Evolutionary conservation across 225 moss, liverwort and hornwort genomes (phyloP).

Genomic region (Polytrichum formosum): DNA sequence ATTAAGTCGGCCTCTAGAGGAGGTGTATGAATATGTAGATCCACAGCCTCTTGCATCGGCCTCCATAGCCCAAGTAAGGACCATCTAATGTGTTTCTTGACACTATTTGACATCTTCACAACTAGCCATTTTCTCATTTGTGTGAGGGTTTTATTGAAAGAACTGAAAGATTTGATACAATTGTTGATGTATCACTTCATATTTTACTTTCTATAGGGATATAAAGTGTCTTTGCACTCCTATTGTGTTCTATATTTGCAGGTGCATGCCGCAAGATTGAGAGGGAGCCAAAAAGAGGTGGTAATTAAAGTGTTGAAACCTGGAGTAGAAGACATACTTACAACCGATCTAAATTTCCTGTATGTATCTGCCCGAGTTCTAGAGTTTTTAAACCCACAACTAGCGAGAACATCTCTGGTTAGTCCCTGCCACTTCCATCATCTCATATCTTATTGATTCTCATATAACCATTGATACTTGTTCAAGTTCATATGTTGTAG

Average conservation of each 20-base stretch:
- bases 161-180: too few relatives aligned
- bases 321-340: conserved; percentile 83
- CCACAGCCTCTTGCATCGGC: conserved; percentile 91
- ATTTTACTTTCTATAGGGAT: too few relatives aligned
- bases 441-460: background rate
- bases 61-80: conserved; percentile 82
- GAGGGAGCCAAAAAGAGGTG: conserved; percentile 82
- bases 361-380: conserved; percentile 88
- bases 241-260: conserved; percentile 21
- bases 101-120: background rate
- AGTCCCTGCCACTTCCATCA: conserved; percentile 9
- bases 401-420: conserved; percentile 87
- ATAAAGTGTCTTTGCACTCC: background rate
- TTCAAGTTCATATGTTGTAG: too few relatives aligned
- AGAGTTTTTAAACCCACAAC: conserved; percentile 90
- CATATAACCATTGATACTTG: too few relatives aligned
- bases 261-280: conserved; percentile 96
- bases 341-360: conserved; percentile 85
- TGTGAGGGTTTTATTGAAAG: too few relatives aligned
- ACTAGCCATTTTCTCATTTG: background rate
- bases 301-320: conserved; percentile 98
- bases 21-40: conserved; percentile 87
- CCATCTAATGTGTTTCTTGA: background rate
- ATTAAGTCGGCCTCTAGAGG: conserved; percentile 80
- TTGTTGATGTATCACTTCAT: too few relatives aligned